Conservation (phyloP, 2,329 filamentous ascomycete species). For the Colletotrichum spinosum region DNA sequence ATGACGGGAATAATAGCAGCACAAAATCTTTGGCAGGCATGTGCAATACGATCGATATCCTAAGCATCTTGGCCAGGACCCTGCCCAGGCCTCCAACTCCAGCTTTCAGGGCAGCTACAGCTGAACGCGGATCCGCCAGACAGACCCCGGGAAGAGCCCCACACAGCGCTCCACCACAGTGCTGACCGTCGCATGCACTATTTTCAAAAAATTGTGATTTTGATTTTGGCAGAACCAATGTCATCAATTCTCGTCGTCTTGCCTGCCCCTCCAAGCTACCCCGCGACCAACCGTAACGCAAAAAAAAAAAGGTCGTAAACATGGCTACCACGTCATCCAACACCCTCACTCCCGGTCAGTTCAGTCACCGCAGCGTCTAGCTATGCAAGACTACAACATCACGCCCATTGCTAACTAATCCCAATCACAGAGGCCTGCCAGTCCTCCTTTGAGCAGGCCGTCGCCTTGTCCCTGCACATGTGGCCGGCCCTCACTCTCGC, state of each 20-base stretch:
- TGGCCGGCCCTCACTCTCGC: slow-evolving; percentile 92
- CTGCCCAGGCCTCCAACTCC: slow-evolving; percentile 4
- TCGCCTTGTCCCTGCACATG: slow-evolving; percentile 85
- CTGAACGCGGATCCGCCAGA: no score
- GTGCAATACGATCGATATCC: background rate
- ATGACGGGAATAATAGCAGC: no score
- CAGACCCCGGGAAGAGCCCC: slow-evolving; percentile 11
- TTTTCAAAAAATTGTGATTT: slow-evolving; percentile 35
- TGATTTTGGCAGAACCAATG: slow-evolving; percentile 8
- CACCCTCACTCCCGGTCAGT: slow-evolving; percentile 35
- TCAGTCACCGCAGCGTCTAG: background rate
- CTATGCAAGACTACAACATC: no score
- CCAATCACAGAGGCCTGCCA: slow-evolving; percentile 47
- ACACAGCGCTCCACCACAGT: slow-evolving; percentile 24
- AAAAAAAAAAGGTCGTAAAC: slow-evolving; percentile 13
- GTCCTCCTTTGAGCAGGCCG: slow-evolving; percentile 83
- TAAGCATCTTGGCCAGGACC: slow-evolving; percentile 17
- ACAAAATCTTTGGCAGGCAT: slow-evolving; percentile 2
- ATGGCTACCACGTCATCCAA: slow-evolving; percentile 34
- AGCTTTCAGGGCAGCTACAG: no score
- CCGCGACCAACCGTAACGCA: slow-evolving; percentile 26
- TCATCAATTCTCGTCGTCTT: slow-evolving; percentile 10
- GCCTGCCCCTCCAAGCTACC: slow-evolving; percentile 34
- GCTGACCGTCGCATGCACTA: slow-evolving; percentile 26
- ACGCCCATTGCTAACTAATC: no score